These are phyloP conservation scores for Telopea speciosissima DNA, from an alignment of 177 flowering plant species.

Conservation along the genomic window DNA sequence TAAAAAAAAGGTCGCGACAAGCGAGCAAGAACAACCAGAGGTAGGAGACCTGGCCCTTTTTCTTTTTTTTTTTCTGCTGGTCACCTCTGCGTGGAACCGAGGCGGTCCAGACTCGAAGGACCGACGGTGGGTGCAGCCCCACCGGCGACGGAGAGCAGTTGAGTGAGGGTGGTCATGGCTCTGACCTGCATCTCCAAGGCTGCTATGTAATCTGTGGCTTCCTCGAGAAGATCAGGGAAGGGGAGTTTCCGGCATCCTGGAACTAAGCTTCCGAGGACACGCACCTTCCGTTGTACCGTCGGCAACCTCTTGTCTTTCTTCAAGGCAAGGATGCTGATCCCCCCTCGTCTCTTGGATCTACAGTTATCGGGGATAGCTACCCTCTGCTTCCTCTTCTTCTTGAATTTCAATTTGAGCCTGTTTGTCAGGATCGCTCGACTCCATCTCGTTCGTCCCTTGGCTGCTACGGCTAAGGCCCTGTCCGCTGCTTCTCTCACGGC, in stretches of 20 bases:
- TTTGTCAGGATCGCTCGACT: slow-evolving; percentile 74
- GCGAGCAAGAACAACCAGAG: not conserved
- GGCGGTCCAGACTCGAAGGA: not conserved
- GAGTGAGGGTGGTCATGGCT: slow-evolving; percentile 60
- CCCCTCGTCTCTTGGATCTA: slow-evolving; percentile 37
- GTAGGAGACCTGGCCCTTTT: not conserved
- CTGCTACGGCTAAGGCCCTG: slow-evolving; percentile 59
- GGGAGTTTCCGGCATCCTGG: slow-evolving; percentile 81
- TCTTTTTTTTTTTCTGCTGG: too few relatives aligned
- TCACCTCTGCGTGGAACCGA: slow-evolving; percentile 1
- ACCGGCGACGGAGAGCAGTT: slow-evolving; percentile 34
- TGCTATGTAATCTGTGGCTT: slow-evolving; percentile 72
- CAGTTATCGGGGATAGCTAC: slow-evolving; percentile 9
- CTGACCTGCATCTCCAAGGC: slow-evolving; percentile 91
- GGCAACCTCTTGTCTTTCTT: slow-evolving; percentile 42
- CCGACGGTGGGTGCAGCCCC: slow-evolving; percentile 16
- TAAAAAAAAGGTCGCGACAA: too few relatives aligned
- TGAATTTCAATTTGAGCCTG: slow-evolving; percentile 49
- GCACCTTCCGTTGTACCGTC: slow-evolving; percentile 46
- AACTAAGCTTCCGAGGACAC: slow-evolving; percentile 65
- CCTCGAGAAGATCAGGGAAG: slow-evolving; percentile 67
- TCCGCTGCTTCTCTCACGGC: slow-evolving; percentile 74
- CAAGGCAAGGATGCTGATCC: slow-evolving; percentile 20
- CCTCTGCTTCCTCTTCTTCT: slow-evolving; percentile 34
- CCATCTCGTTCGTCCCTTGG: slow-evolving; percentile 74